Base-by-base conservation (phyloP, 139 green algal genomes). In the Coccomyxa sp. region DNA sequence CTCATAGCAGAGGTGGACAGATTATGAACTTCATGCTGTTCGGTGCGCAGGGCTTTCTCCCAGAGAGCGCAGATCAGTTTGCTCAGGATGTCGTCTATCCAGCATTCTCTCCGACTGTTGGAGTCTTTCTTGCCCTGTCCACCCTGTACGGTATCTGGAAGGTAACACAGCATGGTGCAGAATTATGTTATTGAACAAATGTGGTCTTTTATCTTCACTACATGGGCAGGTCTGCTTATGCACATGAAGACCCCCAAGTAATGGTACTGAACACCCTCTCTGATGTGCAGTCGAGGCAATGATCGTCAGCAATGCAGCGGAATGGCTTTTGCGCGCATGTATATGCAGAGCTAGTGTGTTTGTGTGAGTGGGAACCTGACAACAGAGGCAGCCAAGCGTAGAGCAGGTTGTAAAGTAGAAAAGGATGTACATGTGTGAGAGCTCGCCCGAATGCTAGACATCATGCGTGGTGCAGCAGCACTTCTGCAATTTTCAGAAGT, bases 111-210 rank as follows among this genome's bases (percentile, higher is more conserved):
- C 89, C 91, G 28, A 89, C 86, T 27, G n/a, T 94, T 23, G 86
- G 82, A 13, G 28, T 94, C 17, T 91, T 94, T 63, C 82, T 94
- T 10, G 58, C 77, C 7, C 78, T 76, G 27, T 93, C 89, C 27
- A 81, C 82, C 31, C 30, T n/a, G 0, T 94, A 94, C 79, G 91
- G 90, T n/a, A 27, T 94, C 10, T 92, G 88, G 88, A 94, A 94
- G 90, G 85, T 86, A 79, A 28, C 82, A 27, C 66, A 27, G 66
- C 66, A 74, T 7, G 3, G 38, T 51, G 38, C 38, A 51, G 38
- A 51, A 51, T 51, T 3, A 3, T 51, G 38, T 11, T 51, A 51
- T 51, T 71, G 63, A 21, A 25, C 63, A 25, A 21, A 1, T 71
- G 18, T 25, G 18, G 63, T 71, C 1, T 28, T 71, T 1, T 25